These are phyloP conservation scores for Byssothecium circinans DNA, from an alignment of 2,329 filamentous ascomycete species.

Conservation along the genomic window DNA sequence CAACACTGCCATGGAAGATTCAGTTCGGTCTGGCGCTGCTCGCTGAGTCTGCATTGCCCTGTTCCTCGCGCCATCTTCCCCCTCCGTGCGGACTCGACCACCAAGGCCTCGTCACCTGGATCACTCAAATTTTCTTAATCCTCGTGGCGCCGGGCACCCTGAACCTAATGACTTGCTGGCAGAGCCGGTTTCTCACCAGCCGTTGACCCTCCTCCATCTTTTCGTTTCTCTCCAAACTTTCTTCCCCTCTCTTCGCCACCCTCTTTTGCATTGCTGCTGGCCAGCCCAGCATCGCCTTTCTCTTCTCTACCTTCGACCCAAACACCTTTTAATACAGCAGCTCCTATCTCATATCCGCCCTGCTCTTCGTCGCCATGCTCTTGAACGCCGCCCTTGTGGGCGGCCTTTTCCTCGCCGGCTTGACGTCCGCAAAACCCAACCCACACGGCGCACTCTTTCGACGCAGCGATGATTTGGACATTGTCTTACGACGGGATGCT, in stretches of 20 bases:
- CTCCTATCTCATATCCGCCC: conserved; percentile 30
- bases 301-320: conserved; percentile 8
- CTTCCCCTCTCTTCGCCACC: conserved; percentile 25
- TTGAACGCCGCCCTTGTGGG: conserved; percentile 33
- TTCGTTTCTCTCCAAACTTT: conserved; percentile 26
- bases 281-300: conserved; percentile 31
- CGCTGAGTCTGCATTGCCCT: conserved; percentile 24
- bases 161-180: conserved; percentile 32
- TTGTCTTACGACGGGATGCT: conserved; percentile 37
- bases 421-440: conserved; percentile 31
- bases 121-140: conserved; percentile 30
- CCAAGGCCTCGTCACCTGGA: conserved; percentile 15
- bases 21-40: conserved; percentile 33
- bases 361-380: conserved; percentile 29
- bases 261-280: conserved; percentile 41
- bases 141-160: conserved; percentile 9
- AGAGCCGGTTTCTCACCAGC: conserved; percentile 34
- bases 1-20: conserved; percentile 31
- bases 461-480: conserved; percentile 35
- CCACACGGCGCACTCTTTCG: conserved; percentile 30
- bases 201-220: conserved; percentile 22
- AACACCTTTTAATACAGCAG: conserved; percentile 39
- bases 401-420: conserved; percentile 35
- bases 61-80: conserved; percentile 35
- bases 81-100: conserved; percentile 16